phyloP scores from a whole-genome alignment of 2,329 filamentous ascomycete genomes.

The Phoma sp. region DNA sequence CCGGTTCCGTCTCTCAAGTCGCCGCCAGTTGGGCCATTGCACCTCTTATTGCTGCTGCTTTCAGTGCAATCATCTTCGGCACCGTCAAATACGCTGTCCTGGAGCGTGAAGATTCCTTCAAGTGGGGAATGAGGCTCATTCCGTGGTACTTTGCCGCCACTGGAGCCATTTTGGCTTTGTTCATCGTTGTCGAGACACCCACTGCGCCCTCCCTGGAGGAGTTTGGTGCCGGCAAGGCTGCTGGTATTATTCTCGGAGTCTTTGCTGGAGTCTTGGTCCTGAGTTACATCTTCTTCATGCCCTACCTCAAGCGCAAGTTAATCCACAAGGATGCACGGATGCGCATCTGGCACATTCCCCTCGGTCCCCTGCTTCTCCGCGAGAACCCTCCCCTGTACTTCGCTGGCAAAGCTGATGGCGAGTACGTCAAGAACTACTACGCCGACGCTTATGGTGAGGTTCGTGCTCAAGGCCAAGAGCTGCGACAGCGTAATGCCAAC shows the following conservation, averaged over 20 bases:
- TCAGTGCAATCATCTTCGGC: slow-evolving; percentile 59
- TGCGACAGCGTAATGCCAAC: slow-evolving; percentile 17
- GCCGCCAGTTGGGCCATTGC: slow-evolving; percentile 60
- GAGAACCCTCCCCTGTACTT: slow-evolving; percentile 52
- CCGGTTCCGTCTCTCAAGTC: slow-evolving; percentile 38
- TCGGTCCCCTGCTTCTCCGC: slow-evolving; percentile 51
- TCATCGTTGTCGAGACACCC: slow-evolving; percentile 63
- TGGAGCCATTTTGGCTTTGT: slow-evolving; percentile 60
- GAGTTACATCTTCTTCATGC: slow-evolving; percentile 39
- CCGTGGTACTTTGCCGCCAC: slow-evolving; percentile 60
- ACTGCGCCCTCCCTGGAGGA: slow-evolving; percentile 39
- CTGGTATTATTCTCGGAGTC: slow-evolving; percentile 37
- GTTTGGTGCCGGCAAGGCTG: slow-evolving; percentile 40
- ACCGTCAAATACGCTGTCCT: slow-evolving; percentile 60
- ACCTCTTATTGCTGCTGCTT: slow-evolving; percentile 56
- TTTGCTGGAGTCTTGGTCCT: slow-evolving; percentile 32
- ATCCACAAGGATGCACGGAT: slow-evolving; percentile 35
- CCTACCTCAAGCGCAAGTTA: slow-evolving; percentile 39
- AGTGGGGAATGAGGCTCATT: slow-evolving; percentile 58
- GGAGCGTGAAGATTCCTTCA: slow-evolving; percentile 58
- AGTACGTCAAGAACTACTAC: slow-evolving; percentile 53
- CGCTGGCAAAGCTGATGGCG: slow-evolving; percentile 47
- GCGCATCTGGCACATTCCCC: slow-evolving; percentile 34
- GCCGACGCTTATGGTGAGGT: slow-evolving; percentile 39
- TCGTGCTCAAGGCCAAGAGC: slow-evolving; percentile 26